Evolutionary conservation across 83 land plant species (phyloP).

Genomic region (Picea engelmannii): DNA sequence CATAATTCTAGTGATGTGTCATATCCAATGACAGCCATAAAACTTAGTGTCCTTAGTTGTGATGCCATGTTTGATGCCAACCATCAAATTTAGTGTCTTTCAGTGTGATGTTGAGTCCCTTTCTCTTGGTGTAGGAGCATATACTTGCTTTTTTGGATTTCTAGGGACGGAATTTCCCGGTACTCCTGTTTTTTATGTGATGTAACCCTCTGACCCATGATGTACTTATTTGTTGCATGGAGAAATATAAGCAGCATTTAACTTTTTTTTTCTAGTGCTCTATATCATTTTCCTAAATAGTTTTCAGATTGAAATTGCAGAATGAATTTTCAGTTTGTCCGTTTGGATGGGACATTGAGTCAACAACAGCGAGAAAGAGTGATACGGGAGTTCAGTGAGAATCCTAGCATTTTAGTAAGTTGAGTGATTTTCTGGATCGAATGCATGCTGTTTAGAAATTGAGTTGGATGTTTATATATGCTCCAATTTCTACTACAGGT

Average conservation of each 20-base stretch:
- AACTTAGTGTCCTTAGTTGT: no score
- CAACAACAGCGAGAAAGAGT: conserved; percentile 82
- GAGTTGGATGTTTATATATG: conserved; percentile 4
- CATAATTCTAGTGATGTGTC: no score
- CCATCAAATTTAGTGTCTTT: no score
- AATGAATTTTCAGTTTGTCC: conserved; percentile 43
- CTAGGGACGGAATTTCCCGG: no score
- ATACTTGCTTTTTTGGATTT: not conserved
- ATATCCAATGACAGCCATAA: no score
- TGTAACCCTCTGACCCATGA: not conserved
- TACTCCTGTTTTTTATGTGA: not conserved
- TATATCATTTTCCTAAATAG: not conserved
- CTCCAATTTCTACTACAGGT: conserved; percentile 46
- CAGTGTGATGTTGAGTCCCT: no score
- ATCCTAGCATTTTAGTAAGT: conserved; percentile 14
- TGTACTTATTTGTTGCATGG: not conserved
- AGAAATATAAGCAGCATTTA: not conserved
- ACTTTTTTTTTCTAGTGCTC: not conserved
- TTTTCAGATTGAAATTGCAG: conserved; percentile 20
- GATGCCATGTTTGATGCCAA: no score
- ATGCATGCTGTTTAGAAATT: not conserved
- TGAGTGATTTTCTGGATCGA: not conserved
- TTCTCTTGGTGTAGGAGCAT: not conserved
- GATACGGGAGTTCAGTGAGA: conserved; percentile 66
- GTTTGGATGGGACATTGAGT: conserved; percentile 76